Evolutionary conservation across 208 protist species (phyloP), one percentile per base, ranked within the genome.

Genomic region (Leishmania guyanensis): DNA sequence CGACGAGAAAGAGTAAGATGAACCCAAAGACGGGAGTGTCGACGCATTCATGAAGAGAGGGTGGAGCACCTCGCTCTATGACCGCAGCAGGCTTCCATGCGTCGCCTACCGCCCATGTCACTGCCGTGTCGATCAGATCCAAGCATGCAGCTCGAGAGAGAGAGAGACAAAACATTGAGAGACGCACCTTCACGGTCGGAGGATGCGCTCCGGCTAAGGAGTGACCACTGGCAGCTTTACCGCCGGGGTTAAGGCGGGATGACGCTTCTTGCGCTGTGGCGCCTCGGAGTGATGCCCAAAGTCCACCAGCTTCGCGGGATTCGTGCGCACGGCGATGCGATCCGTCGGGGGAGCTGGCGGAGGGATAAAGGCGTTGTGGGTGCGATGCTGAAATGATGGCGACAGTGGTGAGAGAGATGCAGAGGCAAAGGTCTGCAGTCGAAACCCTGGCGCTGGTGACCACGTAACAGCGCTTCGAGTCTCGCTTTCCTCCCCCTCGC

Each of bases 321-420:
- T 81, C 20, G 82, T 85, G 60, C 77, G 77, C 22, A 69, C 82
- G 33, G 50, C 82, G 39, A 85, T 85, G 39, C 76, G 70, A 3
- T 85, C 71, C 14, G 29, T 46, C 51, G 51, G 69, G 12, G 56
- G 77, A 72, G 70, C n/a, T 29, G 58, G 26, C 12, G 77, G 22
- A 33, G 33, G 51, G 14, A n/a, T 9, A 22, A 29, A 36, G 26
- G 36, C 26, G n/a, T 75, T 22, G 65, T n/a, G 43, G 3, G 50
- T 8, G 12, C 17, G 62, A 62, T 54, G 14, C 75, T 33, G 3
- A 17, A 50, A 26, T 56, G 58, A 20, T 12, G 43, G 29, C 39
- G 71, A 64, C 3, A 54, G 9, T 8, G 54, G 1, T 5, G 71
- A 29, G 10, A 26, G 36, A 22, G 71, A 76, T 26, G 29, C 71